Evolutionary conservation across 495 filamentous ascomycete species (phyloP).

Genomic region (Aspergillus conjunctus): DNA sequence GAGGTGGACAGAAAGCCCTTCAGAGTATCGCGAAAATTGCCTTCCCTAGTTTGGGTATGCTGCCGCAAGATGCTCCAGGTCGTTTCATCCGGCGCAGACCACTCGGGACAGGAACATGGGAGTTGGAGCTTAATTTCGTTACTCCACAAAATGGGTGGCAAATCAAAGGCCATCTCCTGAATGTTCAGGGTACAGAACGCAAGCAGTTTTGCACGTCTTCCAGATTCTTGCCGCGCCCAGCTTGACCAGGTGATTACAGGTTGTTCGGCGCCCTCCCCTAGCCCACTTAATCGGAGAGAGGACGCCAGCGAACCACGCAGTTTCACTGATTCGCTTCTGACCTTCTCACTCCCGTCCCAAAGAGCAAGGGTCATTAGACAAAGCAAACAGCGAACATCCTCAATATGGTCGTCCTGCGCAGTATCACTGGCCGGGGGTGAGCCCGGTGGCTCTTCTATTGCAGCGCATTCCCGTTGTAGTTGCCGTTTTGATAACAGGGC

Average conservation of each 20-base stretch:
- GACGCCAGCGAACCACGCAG: not conserved
- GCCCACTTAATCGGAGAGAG: not conserved
- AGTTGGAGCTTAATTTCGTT: slow-evolving; percentile 18
- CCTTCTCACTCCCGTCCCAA: not conserved
- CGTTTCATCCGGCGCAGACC: slow-evolving; percentile 18
- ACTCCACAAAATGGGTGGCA: slow-evolving; percentile 14
- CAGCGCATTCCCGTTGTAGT: not conserved
- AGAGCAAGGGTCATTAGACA: not conserved
- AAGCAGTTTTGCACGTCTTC: slow-evolving; percentile 17
- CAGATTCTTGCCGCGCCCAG: slow-evolving; percentile 18
- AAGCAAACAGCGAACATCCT: not conserved
- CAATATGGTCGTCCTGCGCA: not conserved
- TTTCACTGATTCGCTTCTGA: not conserved
- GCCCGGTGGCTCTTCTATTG: too few species aligned
- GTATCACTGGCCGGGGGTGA: not conserved
- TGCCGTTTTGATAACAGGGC: not conserved
- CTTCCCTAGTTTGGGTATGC: not conserved
- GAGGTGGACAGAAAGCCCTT: not conserved
- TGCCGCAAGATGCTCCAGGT: slow-evolving; percentile 15
- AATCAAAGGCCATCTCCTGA: slow-evolving; percentile 18
- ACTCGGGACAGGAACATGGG: slow-evolving; percentile 22
- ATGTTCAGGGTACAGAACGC: slow-evolving; percentile 22
- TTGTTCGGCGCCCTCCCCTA: not conserved
- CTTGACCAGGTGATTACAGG: not conserved
- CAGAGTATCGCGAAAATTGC: slow-evolving; percentile 1